Percentiles rank a stretch among this genome's conserved stretches.
These are phyloP conservation scores for Yarrowia bubula DNA, from an alignment of 805 yeast genomes.

Conservation along the genomic window DNA sequence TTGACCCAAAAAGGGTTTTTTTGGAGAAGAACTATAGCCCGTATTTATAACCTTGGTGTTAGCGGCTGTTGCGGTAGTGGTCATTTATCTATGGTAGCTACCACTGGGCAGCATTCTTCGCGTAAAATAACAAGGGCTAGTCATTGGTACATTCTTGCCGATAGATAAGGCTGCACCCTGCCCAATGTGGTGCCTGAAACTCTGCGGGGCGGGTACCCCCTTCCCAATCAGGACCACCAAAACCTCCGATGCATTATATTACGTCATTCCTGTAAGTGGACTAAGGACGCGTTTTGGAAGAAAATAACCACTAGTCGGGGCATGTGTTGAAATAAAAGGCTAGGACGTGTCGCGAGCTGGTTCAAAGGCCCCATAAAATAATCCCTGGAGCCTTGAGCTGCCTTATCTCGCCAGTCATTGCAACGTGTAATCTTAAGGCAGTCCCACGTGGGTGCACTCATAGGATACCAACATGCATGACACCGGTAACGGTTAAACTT, in stretches of 20 bases:
- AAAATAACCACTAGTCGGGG: not conserved
- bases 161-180: too few species aligned
- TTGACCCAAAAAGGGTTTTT: not conserved
- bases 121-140: not conserved
- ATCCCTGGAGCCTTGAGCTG: too few species aligned
- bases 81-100: too few species aligned
- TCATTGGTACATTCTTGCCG: too few species aligned
- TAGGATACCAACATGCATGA: slow-evolving; percentile 3
- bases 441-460: slow-evolving; percentile 14
- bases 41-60: slow-evolving; percentile 11
- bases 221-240: not conserved
- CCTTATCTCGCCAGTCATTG: not conserved
- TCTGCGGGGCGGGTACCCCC: not conserved
- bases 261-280: slow-evolving; percentile 1
- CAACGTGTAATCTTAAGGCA: not conserved
- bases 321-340: too few species aligned
- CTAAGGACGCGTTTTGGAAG: not conserved
- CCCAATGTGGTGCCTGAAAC: not conserved
- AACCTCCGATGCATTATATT: not conserved
- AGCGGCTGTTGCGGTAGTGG: too few species aligned
- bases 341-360: not conserved
- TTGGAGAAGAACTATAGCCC: not conserved
- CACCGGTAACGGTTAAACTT: slow-evolving; percentile 15
- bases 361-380: too few species aligned
- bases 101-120: too few species aligned